phyloP scores from a whole-genome alignment of 305 asterid genomes.

The Caryopteris hybrid region DNA sequence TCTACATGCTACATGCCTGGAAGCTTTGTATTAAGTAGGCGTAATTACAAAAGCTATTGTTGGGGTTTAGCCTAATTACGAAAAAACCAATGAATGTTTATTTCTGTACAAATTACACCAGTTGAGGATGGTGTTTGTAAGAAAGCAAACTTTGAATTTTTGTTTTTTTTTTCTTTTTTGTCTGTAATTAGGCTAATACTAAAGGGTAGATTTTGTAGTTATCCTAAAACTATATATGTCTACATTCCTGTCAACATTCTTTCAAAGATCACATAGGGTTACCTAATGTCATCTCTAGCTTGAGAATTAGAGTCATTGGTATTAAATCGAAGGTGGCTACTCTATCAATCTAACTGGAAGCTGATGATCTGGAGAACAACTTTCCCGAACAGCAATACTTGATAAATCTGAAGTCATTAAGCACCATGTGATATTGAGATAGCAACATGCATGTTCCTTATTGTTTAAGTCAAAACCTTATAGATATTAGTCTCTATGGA shows the following conservation, averaged over 20 bases:
- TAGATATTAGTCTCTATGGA: background rate
- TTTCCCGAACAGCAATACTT: background rate
- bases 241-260: background rate
- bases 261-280: background rate
- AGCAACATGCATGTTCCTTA: background rate
- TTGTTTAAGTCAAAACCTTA: background rate
- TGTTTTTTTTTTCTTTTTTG: no score
- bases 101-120: background rate
- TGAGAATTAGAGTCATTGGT: background rate
- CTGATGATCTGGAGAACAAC: background rate
- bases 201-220: background rate
- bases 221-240: background rate
- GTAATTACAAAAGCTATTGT: background rate
- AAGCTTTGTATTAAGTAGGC: background rate
- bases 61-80: background rate
- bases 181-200: background rate
- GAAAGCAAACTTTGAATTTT: background rate
- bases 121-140: background rate
- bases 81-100: background rate
- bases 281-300: background rate
- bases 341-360: background rate
- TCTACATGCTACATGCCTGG: slow-evolving; percentile 14
- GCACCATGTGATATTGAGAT: background rate
- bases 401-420: background rate
- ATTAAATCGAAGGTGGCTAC: background rate